Conservation (phyloP, 1,139 yeast genomes). For the Spathaspora sp. region DNA sequence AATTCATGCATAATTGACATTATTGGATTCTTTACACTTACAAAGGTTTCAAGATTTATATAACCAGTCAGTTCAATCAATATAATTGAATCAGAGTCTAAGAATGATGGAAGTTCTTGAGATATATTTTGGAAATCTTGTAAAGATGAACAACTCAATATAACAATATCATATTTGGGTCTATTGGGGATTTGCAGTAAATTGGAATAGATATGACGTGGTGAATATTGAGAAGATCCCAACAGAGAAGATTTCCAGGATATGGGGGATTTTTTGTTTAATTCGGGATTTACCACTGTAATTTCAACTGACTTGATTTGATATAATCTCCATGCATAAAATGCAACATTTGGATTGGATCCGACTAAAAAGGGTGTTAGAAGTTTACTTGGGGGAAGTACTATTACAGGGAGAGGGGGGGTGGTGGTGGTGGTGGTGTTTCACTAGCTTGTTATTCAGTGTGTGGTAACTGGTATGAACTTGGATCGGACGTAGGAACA, state of each 20-base stretch:
- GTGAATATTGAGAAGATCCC: slow-evolving; percentile 20
- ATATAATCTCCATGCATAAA: slow-evolving; percentile 50
- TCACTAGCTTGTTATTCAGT: no score
- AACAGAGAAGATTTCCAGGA: slow-evolving; percentile 19
- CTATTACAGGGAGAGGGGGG: no score
- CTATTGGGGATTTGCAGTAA: slow-evolving; percentile 19
- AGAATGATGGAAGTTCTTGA: slow-evolving; percentile 24
- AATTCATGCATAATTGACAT: slow-evolving; percentile 65
- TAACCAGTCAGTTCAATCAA: slow-evolving; percentile 70
- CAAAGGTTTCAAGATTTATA: slow-evolving; percentile 69
- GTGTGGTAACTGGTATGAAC: no score
- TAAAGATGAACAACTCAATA: slow-evolving; percentile 37
- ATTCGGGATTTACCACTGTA: slow-evolving; percentile 30
- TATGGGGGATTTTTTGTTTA: slow-evolving; percentile 16
- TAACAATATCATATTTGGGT: slow-evolving; percentile 32
- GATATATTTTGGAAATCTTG: slow-evolving; percentile 42
- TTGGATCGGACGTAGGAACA: no score
- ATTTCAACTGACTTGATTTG: slow-evolving; percentile 36
- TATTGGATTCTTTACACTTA: slow-evolving; percentile 39
- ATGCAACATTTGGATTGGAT: slow-evolving; percentile 47
- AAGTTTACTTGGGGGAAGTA: slow-evolving; percentile 11
- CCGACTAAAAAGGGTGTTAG: slow-evolving; percentile 35
- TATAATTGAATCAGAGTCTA: slow-evolving; percentile 43
- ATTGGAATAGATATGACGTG: slow-evolving; percentile 21
- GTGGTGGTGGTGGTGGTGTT: background rate